These are phyloP conservation scores for Fistulinella prunicolor DNA, from an alignment of 768 basidiomycete species.

Conservation along the genomic window DNA sequence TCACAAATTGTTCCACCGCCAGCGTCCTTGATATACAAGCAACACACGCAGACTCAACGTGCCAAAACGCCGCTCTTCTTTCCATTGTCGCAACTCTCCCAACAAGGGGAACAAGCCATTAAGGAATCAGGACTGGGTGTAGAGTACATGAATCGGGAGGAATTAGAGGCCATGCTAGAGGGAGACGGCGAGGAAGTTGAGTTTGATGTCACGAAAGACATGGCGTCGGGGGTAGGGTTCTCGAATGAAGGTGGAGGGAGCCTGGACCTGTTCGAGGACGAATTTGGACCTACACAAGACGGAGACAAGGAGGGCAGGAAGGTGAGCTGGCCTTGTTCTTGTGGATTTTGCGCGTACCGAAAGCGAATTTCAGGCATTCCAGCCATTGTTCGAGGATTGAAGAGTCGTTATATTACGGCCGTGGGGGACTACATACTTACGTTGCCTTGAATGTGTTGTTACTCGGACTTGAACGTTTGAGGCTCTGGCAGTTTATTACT, in stretches of 20 bases:
- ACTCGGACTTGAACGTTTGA: too few relatives aligned
- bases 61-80: slow-evolving; percentile 35
- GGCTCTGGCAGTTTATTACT: too few relatives aligned
- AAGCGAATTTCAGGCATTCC: slow-evolving; percentile 23
- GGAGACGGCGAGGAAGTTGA: slow-evolving; percentile 35
- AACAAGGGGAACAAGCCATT: slow-evolving; percentile 49
- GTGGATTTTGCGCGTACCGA: not conserved
- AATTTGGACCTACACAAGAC: slow-evolving; percentile 33
- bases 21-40: not conserved
- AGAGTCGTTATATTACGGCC: too few relatives aligned
- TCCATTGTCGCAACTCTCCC: slow-evolving; percentile 61
- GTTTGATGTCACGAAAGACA: slow-evolving; percentile 16
- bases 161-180: slow-evolving; percentile 47
- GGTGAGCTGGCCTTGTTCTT: slow-evolving; percentile 14
- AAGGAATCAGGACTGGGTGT: slow-evolving; percentile 62
- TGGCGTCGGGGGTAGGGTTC: not conserved
- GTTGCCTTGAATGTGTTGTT: too few relatives aligned
- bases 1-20: slow-evolving; percentile 18
- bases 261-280: slow-evolving; percentile 32
- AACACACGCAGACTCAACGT: slow-evolving; percentile 7
- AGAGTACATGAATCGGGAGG: slow-evolving; percentile 61
- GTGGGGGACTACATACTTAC: too few relatives aligned
- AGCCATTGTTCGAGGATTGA: slow-evolving; percentile 34
- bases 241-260: slow-evolving; percentile 16
- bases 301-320: slow-evolving; percentile 21